Percentiles rank a stretch among this genome's conserved stretches.
These are phyloP conservation scores for Cercis canadensis DNA, from an alignment of 306 rosid species.

Conservation along the genomic window DNA sequence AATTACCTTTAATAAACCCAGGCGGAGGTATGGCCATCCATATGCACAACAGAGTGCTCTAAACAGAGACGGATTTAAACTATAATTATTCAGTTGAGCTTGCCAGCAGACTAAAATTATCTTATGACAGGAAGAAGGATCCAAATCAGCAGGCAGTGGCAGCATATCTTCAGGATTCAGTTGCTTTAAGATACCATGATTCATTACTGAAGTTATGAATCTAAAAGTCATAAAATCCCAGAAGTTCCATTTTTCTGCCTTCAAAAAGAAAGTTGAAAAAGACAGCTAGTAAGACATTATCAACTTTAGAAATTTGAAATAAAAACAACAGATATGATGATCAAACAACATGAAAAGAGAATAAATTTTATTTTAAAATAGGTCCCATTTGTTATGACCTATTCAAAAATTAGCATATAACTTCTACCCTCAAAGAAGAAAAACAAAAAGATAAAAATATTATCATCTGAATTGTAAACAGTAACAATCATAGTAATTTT, in stretches of 20 bases:
- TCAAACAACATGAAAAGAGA: conserved; percentile 14
- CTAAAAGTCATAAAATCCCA: conserved; percentile 80
- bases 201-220: conserved; percentile 74
- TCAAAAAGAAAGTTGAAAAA: conserved; percentile 38
- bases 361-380: conserved; percentile 11
- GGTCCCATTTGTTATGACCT: conserved; percentile 3
- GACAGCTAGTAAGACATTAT: conserved; percentile 33
- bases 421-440: neutral
- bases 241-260: conserved; percentile 58
- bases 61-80: conserved; percentile 68
- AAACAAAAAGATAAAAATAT: neutral
- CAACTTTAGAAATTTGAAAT: conserved; percentile 31
- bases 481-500: conserved; percentile 26
- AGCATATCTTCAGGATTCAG: conserved; percentile 80
- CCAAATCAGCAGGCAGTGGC: conserved; percentile 73
- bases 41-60: conserved; percentile 84
- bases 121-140: conserved; percentile 69
- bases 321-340: conserved; percentile 18
- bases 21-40: conserved; percentile 88
- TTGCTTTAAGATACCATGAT: conserved; percentile 74
- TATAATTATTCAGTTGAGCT: conserved; percentile 53
- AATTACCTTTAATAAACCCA: conserved; percentile 86
- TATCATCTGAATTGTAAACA: neutral
- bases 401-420: neutral
- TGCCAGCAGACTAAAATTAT: conserved; percentile 69